Evolutionary conservation across 2,329 filamentous ascomycete species (phyloP).

Genomic region (Rutstroemia sydowiana): DNA sequence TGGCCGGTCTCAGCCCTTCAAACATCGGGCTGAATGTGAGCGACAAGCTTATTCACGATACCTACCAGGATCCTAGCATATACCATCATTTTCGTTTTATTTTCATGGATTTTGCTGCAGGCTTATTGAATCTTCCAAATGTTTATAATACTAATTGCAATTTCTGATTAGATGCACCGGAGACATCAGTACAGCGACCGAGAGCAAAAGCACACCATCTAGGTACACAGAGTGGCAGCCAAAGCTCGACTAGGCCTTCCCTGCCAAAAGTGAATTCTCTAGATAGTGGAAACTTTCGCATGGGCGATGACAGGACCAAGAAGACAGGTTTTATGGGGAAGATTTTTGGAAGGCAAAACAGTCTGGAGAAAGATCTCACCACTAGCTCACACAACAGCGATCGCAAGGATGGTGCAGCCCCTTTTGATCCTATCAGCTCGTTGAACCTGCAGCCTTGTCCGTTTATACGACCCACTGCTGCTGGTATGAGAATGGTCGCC

Average conservation of each 20-base stretch:
- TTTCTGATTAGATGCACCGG: background rate
- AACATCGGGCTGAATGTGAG: too few species aligned
- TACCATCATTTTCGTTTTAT: too few species aligned
- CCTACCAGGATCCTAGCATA: too few species aligned
- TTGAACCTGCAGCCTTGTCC: background rate
- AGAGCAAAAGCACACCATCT: background rate
- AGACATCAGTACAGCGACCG: background rate
- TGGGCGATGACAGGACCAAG: background rate
- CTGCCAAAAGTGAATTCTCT: background rate
- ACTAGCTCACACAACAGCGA: conserved; percentile 5
- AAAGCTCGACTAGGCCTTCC: background rate
- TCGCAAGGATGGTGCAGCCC: conserved; percentile 4
- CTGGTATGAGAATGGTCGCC: background rate
- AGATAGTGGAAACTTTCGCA: background rate
- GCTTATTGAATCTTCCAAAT: too few species aligned
- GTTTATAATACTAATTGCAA: background rate
- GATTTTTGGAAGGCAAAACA: background rate
- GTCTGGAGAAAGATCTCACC: conserved; percentile 1
- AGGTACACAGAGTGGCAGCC: background rate
- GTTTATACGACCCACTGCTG: conserved; percentile 2
- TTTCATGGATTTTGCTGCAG: too few species aligned
- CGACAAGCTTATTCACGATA: too few species aligned
- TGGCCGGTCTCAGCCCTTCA: too few species aligned
- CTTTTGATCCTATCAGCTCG: background rate
- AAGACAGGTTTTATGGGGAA: background rate